These are phyloP conservation scores for Symbiodinium pilosum DNA, from an alignment of 73 alveolate species.

Conservation along the genomic window DNA sequence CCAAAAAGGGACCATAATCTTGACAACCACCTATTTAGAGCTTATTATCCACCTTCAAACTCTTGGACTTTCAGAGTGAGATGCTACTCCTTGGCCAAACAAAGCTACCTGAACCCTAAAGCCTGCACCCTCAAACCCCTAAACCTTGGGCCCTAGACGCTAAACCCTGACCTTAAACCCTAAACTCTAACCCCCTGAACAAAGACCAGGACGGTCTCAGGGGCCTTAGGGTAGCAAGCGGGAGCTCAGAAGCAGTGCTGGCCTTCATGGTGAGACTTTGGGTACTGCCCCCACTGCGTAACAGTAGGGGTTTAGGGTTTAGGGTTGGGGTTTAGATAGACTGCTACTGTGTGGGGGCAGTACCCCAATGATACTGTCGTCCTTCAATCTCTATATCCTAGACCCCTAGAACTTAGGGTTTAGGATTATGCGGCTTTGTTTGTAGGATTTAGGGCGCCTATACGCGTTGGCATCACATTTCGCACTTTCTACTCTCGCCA, in stretches of 20 bases:
- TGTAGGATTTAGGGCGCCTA: too few species aligned
- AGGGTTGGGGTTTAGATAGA: neutral
- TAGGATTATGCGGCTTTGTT: neutral
- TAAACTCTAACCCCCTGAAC: conserved; percentile 3
- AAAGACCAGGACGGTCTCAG: neutral
- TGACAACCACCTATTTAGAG: too few species aligned
- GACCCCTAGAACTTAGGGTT: neutral
- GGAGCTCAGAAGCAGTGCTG: too few species aligned
- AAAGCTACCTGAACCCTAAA: neutral
- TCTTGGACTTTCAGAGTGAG: too few species aligned
- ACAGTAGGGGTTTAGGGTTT: neutral
- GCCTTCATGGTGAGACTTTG: too few species aligned
- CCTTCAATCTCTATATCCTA: neutral
- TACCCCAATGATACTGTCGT: neutral
- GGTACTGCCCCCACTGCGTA: too few species aligned
- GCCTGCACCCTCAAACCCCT: neutral
- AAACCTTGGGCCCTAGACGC: neutral
- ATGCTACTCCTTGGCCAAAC: too few species aligned
- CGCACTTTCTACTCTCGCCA: too few species aligned
- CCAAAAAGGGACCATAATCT: too few species aligned
- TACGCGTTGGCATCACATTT: too few species aligned
- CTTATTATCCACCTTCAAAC: too few species aligned
- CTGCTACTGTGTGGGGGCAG: too few species aligned
- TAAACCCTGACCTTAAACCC: neutral
- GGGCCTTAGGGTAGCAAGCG: neutral